These are phyloP conservation scores for Coemansia sp. DNA, from an alignment of 192 early-diverging fungal species.

Conservation along the genomic window DNA sequence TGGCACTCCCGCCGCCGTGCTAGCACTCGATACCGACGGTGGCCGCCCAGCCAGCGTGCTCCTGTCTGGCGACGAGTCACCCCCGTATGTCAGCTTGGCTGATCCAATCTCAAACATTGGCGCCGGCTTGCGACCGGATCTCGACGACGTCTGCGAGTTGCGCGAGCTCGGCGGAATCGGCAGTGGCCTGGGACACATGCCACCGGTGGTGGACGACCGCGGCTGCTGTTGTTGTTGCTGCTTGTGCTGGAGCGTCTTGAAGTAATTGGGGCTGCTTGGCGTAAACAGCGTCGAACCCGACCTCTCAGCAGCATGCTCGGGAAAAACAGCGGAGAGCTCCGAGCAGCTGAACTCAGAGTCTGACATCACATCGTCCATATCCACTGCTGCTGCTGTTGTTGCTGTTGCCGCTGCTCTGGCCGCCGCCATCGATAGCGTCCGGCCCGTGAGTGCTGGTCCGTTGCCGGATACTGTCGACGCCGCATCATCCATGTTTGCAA, in stretches of 20 bases:
- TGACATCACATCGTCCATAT: conserved; percentile 7
- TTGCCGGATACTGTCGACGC: conserved; percentile 18
- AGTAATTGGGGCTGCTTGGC: conserved; percentile 7
- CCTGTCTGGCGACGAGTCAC: not conserved
- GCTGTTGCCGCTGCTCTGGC: not conserved
- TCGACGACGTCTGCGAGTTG: not conserved
- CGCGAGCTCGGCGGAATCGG: conserved; percentile 27
- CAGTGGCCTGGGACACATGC: conserved; percentile 26
- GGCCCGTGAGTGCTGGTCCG: conserved; percentile 14
- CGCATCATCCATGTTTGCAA: conserved; percentile 16
- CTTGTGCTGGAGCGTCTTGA: conserved; percentile 12
- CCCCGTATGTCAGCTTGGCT: conserved; percentile 38
- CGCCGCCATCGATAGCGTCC: conserved; percentile 11
- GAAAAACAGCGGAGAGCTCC: conserved; percentile 25
- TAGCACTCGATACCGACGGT: not conserved
- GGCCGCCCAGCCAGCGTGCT: not conserved
- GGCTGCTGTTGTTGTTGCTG: conserved; percentile 1
- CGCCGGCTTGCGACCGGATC: conserved; percentile 30
- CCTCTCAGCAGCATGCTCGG: conserved; percentile 22
- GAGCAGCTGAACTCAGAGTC: conserved; percentile 35
- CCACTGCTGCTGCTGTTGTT: not conserved
- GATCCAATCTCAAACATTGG: conserved; percentile 49
- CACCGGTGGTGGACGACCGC: not conserved
- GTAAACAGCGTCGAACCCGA: conserved; percentile 33
- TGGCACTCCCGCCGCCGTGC: not conserved